Conservation (phyloP, 495 filamentous ascomycete species). For the Daldinia concentrica region DNA sequence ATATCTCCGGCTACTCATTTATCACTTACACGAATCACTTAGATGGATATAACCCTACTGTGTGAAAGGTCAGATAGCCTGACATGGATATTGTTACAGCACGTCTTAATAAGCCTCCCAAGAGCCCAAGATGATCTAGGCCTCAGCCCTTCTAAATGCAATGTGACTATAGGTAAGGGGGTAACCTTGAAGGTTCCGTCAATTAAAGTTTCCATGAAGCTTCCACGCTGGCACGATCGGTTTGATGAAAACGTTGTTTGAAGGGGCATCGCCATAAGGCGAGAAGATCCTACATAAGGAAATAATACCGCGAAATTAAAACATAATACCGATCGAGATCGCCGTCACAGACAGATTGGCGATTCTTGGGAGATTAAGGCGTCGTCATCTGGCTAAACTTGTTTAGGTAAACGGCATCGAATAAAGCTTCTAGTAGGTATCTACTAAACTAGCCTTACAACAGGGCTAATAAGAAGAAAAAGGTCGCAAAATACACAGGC, state of each 20-base stretch:
- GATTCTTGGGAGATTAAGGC: conserved; percentile 37
- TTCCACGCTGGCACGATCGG: conserved; percentile 22
- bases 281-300: conserved; percentile 12
- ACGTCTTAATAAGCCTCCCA: conserved; percentile 34
- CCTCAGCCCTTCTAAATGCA: conserved; percentile 42
- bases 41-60: background rate
- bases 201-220: conserved; percentile 35
- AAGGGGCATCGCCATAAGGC: conserved; percentile 33
- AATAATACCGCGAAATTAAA: conserved; percentile 22
- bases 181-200: conserved; percentile 14
- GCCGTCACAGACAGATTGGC: conserved; percentile 35
- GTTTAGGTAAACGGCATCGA: conserved; percentile 12
- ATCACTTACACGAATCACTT: conserved; percentile 4
- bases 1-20: background rate
- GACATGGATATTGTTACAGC: background rate
- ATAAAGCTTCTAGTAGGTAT: background rate
- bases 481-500: background rate
- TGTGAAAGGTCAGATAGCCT: background rate
- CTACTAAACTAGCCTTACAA: background rate
- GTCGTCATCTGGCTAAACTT: conserved; percentile 37
- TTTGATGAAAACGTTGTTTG: conserved; percentile 41
- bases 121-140: conserved; percentile 21
- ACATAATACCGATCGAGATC: conserved; percentile 38
- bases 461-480: background rate
- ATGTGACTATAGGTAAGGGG: conserved; percentile 40